These are phyloP conservation scores for Cystobasidium sp. DNA, from an alignment of 1,284 basidiomycete genomes.

Conservation along the genomic window DNA sequence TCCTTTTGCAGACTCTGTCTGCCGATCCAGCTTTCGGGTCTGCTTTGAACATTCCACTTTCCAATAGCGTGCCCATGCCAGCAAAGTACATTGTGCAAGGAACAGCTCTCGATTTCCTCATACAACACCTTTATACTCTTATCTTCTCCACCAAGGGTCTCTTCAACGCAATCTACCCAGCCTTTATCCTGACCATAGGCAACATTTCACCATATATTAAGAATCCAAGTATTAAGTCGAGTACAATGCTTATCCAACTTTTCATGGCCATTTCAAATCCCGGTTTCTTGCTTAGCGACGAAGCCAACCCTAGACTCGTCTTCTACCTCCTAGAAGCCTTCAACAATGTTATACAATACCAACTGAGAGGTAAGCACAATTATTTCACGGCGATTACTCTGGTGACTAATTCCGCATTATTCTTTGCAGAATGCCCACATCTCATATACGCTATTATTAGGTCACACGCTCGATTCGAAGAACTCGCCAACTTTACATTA, in stretches of 20 bases:
- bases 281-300: slow-evolving; percentile 84
- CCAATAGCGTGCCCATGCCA: slow-evolving; percentile 14
- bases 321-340: slow-evolving; percentile 94
- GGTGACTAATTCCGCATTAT: background rate
- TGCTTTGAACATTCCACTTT: slow-evolving; percentile 63
- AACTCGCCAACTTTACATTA: slow-evolving; percentile 85
- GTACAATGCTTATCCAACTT: slow-evolving; percentile 80
- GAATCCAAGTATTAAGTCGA: slow-evolving; percentile 73
- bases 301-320: slow-evolving; percentile 86
- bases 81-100: slow-evolving; percentile 74
- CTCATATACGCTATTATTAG: slow-evolving; percentile 83
- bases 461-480: slow-evolving; percentile 79
- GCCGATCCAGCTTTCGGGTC: slow-evolving; percentile 76
- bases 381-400: background rate
- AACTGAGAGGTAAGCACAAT: slow-evolving; percentile 48
- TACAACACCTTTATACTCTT: slow-evolving; percentile 69
- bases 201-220: slow-evolving; percentile 86
- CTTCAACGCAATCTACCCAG: slow-evolving; percentile 71
- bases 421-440: slow-evolving; percentile 76
- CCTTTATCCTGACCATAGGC: slow-evolving; percentile 83
- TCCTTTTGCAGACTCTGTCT: slow-evolving; percentile 88
- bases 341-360: slow-evolving; percentile 71
- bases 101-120: slow-evolving; percentile 81
- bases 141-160: slow-evolving; percentile 81
- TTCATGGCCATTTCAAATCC: slow-evolving; percentile 88